Base-by-base conservation (phyloP, 345 rosid genomes). In the Eucalyptus viminalis region DNA sequence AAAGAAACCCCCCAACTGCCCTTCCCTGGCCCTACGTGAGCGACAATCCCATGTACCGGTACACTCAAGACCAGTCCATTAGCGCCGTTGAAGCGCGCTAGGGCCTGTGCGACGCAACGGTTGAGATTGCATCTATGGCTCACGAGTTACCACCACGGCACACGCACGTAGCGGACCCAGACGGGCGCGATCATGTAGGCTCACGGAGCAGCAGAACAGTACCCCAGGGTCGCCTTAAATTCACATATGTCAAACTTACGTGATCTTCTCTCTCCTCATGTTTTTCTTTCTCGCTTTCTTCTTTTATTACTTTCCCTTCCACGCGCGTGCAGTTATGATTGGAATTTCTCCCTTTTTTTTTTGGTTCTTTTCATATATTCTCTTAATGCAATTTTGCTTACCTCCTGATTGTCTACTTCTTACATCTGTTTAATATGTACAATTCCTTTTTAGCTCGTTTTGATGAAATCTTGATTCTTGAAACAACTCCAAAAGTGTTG, bases 121-220 rank as follows among this genome's bases (percentile, higher is more conserved):
- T 0, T 22, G 60, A 56, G 60, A 24, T 56, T 56, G 5, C 60
- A 0, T 56, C 60, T 0, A 0, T 22, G 27, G 27, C 12, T 22
- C 13, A 4, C 0, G 27, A 22, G 27, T 56, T 56, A 56, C 60
- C 60, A 56, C 60, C 12, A 0, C 6, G n/a, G 60, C 27, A 0
- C 60, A 56, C 5, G 3, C 27, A 4, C 3, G 0, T 4, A 0
- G 62, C 3, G 0, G 1, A 54, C 12, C 3, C 0, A 0, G 60
- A 11, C 2, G 0, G 2, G 31, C 4, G 6, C 2, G 4, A 56
- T 56, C 62, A 56, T 0, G 1, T 56, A 9, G 1, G 27, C 5
- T 56, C 24, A 3, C 1, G 1, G 6, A 56, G 60, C 12, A 56
- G 12, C 1, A 0, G 27, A 56, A 9, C 5, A 9, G 12, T 54